Percentiles rank a stretch among this genome's conserved stretches.
Evolutionary conservation across 495 filamentous ascomycete genomes (phyloP).

Genomic region (Lophiotrema nucula): DNA sequence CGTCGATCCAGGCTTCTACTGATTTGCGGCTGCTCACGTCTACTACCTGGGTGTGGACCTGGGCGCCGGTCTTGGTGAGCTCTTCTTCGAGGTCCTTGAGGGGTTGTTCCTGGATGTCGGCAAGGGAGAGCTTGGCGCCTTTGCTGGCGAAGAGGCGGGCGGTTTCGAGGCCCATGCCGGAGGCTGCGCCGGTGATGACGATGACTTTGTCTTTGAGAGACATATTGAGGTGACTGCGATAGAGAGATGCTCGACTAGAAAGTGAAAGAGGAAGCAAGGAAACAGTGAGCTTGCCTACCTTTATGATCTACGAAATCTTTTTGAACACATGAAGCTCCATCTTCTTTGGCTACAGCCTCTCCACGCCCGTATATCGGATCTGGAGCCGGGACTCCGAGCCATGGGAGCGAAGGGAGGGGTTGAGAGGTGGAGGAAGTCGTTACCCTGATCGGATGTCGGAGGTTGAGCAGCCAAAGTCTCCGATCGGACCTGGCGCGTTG

Average conservation of each 20-base stretch:
- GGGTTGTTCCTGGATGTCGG: conserved; percentile 26
- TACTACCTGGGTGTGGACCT: conserved; percentile 21
- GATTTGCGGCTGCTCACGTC: conserved; percentile 26
- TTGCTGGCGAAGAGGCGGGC: conserved; percentile 22
- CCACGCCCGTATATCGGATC: background rate
- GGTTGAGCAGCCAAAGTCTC: too few species aligned
- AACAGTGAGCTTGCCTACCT: too few species aligned
- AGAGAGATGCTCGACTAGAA: too few species aligned
- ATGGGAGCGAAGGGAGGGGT: background rate
- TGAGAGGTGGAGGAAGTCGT: conserved; percentile 11
- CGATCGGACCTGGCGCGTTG: too few species aligned
- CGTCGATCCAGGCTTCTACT: conserved; percentile 31
- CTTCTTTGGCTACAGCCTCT: too few species aligned
- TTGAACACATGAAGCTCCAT: too few species aligned
- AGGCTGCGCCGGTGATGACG: conserved; percentile 26
- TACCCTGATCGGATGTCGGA: too few species aligned
- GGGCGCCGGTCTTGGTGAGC: conserved; percentile 13
- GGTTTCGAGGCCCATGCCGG: conserved; percentile 30
- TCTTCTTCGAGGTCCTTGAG: conserved; percentile 15
- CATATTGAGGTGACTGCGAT: conserved; percentile 4
- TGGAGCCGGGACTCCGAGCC: conserved; percentile 16
- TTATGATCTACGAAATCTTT: too few species aligned
- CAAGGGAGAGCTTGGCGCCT: conserved; percentile 30
- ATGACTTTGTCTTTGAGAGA: conserved; percentile 28
- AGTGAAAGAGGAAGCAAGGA: too few species aligned